Conservation (phyloP, 139 green algal species). For the Eudorina sp. region DNA sequence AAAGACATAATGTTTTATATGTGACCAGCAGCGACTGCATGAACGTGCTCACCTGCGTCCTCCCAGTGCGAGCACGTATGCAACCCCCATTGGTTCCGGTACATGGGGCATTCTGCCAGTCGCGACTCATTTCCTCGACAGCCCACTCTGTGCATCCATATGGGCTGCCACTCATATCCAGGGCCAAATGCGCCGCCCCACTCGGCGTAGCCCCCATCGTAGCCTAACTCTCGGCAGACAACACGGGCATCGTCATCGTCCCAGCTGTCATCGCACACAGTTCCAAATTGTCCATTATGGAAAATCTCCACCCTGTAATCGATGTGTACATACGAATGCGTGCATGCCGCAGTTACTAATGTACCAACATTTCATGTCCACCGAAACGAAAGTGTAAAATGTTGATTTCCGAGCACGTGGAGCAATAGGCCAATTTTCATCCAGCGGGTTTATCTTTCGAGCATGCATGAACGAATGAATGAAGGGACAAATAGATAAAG, state of each 20-base stretch:
- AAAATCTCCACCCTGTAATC: constrained; percentile 34
- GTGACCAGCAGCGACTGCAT: too few species aligned
- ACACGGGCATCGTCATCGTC: constrained; percentile 46
- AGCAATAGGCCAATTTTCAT: too few species aligned
- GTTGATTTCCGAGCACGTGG: too few species aligned
- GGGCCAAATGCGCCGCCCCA: constrained; percentile 37
- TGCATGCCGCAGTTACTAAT: too few species aligned
- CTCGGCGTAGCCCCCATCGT: constrained; percentile 46
- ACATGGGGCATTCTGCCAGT: not conserved
- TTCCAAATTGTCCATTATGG: constrained; percentile 15
- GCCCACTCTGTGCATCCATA: constrained; percentile 32
- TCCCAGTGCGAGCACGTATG: constrained; percentile 51
- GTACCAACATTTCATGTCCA: too few species aligned
- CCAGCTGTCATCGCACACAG: constrained; percentile 42
- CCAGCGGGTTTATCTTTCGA: too few species aligned
- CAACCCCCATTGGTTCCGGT: constrained; percentile 4
- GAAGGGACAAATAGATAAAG: too few species aligned
- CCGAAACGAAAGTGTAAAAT: too few species aligned
- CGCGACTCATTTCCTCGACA: constrained; percentile 26
- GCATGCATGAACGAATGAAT: too few species aligned
- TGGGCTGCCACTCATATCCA: constrained; percentile 38
- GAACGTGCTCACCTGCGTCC: constrained; percentile 32
- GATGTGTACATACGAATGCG: not conserved
- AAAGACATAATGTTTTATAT: too few species aligned
- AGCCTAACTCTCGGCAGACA: constrained; percentile 46